Percentiles rank a stretch among this genome's conserved stretches.
Evolutionary conservation across 23 red algal genomes (phyloP).

Genomic region (Gracilaria gracilis): DNA sequence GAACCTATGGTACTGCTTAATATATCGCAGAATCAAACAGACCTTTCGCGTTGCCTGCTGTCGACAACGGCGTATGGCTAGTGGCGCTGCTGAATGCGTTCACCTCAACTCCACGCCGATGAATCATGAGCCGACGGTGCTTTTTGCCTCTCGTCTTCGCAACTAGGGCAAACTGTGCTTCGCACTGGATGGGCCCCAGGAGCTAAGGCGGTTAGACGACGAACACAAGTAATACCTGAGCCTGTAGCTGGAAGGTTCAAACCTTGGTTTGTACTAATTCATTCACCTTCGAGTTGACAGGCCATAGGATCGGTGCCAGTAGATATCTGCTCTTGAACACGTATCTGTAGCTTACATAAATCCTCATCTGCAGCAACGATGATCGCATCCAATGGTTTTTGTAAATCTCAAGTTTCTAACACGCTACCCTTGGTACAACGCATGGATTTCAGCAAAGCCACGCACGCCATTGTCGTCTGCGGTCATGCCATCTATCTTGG

Average conservation of each 20-base stretch:
- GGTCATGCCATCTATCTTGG: conserved; percentile 83
- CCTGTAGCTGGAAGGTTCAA: too few relatives aligned
- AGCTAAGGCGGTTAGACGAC: too few relatives aligned
- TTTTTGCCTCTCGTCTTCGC: neutral
- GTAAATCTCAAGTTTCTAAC: neutral
- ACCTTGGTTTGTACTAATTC: too few relatives aligned
- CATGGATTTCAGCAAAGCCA: conserved; percentile 41
- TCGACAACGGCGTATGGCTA: too few relatives aligned
- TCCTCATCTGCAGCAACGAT: neutral
- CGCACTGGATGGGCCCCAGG: neutral
- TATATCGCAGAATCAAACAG: neutral
- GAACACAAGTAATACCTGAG: too few relatives aligned
- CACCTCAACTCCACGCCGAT: neutral
- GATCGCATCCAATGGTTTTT: neutral
- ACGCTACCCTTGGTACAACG: neutral
- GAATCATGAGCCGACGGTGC: neutral
- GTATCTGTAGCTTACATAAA: neutral
- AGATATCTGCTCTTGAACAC: conserved; percentile 1
- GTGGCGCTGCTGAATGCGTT: too few relatives aligned
- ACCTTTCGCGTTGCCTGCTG: too few relatives aligned
- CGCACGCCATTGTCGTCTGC: conserved; percentile 73
- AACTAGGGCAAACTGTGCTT: neutral
- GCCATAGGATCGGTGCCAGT: neutral
- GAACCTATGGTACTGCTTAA: neutral
- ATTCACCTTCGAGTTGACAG: neutral